Evolutionary conservation across 306 rosid genomes (phyloP), one percentile per base, ranked within the genome.

Genomic region (Rosa rugosa): DNA sequence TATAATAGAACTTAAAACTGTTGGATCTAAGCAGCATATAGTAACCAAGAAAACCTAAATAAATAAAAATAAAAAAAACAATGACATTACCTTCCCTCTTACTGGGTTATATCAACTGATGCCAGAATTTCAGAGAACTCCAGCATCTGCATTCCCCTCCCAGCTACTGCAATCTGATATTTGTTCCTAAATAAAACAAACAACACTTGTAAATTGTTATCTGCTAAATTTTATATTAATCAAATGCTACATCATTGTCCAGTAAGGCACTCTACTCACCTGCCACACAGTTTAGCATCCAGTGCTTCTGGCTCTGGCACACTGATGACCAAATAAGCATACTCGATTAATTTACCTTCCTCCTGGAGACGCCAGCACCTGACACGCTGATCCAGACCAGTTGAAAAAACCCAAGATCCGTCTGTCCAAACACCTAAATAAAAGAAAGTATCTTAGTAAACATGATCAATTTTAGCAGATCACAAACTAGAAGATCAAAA

Each of bases 301-400:
- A 95, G 79, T 6, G 96, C 84, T 88, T 95, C 99, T 20, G 99
- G 98, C 86, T 95, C 99, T 53, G 99, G 97, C 79, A 91, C 99
- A 77, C 91, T 95, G 80, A 87, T 86, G 82, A 93, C 82, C 62
- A 89, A 75, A 83, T 82, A 77, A 59, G 90, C 85, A 81, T 80
- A 85, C 91, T 95, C 96, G 1, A 80, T 77, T 36, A 95, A 80
- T 80, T 86, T 91, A 69, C 78, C 79, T 54, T 76, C 87, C 42
- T 73, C 82, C 74, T 68, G 82, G 69, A 93, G 65, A 74, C 59
- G 73, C 99, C 99, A 95, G 85, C 99, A 93, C 76, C 99, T 86
- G 78, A 95, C 82, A 51, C 99, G 91, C 86, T 95, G 99, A 91
- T 95, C 98, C 71, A 95, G 94, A 82, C 99, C 99, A 42, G 99